Percentiles rank a stretch among this genome's conserved stretches.
Evolutionary conservation across 2,329 filamentous ascomycete genomes (phyloP).

Genomic region (Didymella keratinophila): DNA sequence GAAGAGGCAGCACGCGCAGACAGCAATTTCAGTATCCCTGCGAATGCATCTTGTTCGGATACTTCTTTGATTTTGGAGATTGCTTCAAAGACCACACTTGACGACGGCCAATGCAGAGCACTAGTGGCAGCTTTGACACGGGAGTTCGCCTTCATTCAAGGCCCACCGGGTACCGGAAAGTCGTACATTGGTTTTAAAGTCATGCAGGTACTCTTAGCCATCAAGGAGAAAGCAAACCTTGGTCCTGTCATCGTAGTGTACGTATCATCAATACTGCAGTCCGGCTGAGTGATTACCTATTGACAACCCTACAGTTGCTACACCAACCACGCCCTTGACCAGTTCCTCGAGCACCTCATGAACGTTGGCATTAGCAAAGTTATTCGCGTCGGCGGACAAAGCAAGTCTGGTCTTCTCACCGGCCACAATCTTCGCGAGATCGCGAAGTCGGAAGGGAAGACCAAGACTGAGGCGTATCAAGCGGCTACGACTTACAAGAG

Average conservation of each 20-base stretch:
- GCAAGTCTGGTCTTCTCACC: slow-evolving; percentile 62
- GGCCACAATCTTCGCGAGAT: slow-evolving; percentile 58
- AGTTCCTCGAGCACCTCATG: slow-evolving; percentile 67
- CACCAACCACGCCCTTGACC: slow-evolving; percentile 64
- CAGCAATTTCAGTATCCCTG: slow-evolving; percentile 17
- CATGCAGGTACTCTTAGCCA: slow-evolving; percentile 63
- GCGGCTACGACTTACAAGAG: slow-evolving; percentile 22
- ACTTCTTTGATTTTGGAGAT: slow-evolving; percentile 24
- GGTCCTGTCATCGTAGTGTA: slow-evolving; percentile 56
- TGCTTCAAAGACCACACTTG: slow-evolving; percentile 51
- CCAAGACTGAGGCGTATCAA: slow-evolving; percentile 26
- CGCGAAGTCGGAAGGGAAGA: slow-evolving; percentile 29
- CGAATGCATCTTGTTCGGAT: slow-evolving; percentile 28
- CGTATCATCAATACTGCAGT: slow-evolving; percentile 9
- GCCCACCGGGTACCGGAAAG: slow-evolving; percentile 76
- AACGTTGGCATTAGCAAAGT: slow-evolving; percentile 59
- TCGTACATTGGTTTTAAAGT: slow-evolving; percentile 67
- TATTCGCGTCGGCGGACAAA: slow-evolving; percentile 68
- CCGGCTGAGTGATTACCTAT: not conserved
- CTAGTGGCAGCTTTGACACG: slow-evolving; percentile 62
- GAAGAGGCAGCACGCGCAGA: not conserved
- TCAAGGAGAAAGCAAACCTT: slow-evolving; percentile 44
- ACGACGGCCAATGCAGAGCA: slow-evolving; percentile 59
- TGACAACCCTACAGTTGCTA: slow-evolving; percentile 47
- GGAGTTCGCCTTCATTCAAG: slow-evolving; percentile 69